Conservation (phyloP, 305 asterid genomes). For the Fraxinus angustifolia region DNA sequence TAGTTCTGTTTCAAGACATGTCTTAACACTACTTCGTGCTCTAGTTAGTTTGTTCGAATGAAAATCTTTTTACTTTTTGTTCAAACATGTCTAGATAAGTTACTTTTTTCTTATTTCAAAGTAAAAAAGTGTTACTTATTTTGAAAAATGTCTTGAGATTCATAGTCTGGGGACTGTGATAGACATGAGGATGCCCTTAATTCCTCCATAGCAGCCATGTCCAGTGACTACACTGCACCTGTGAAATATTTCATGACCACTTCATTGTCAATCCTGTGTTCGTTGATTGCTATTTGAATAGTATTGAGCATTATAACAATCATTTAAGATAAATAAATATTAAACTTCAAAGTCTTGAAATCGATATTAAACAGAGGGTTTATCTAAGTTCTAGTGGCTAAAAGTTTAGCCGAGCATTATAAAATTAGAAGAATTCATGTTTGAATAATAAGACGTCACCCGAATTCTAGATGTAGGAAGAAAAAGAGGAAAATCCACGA, state of each 20-base stretch:
- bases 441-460: no score
- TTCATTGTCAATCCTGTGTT: neutral
- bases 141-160: constrained; percentile 35
- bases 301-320: no score
- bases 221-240: constrained; percentile 82
- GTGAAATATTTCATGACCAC: constrained; percentile 2
- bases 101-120: neutral
- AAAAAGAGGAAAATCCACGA: no score
- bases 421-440: no score
- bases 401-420: no score
- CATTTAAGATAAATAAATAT: no score
- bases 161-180: constrained; percentile 42
- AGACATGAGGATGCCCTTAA: constrained; percentile 77
- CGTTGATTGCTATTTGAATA: neutral
- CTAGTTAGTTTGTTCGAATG: neutral
- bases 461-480: no score
- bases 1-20: neutral
- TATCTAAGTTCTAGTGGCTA: no score
- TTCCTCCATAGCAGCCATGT: constrained; percentile 90
- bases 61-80: no score
- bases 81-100: neutral
- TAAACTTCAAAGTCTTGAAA: no score
- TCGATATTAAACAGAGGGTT: no score
- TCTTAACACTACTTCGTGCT: neutral
- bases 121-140: neutral